Percentiles rank a stretch among this genome's conserved stretches.
phyloP scores from a whole-genome alignment of 1,284 basidiomycete genomes.

The Malassezia equina region DNA sequence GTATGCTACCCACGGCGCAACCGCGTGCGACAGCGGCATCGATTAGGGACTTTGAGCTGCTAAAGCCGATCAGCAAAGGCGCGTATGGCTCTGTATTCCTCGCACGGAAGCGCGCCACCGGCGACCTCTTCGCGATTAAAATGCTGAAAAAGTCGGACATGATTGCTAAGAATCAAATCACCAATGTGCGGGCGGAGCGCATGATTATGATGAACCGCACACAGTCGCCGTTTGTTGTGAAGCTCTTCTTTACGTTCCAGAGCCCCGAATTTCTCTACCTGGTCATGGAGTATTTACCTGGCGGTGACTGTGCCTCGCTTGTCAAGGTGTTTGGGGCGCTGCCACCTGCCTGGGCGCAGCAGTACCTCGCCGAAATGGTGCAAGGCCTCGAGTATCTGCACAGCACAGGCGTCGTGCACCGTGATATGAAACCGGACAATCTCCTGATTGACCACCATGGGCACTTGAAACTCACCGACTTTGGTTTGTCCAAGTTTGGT shows the following conservation, averaged over 20 bases:
- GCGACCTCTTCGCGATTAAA: constrained; percentile 98
- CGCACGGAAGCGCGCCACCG: constrained; percentile 92
- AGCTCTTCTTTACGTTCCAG: constrained; percentile 52
- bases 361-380: constrained; percentile 91
- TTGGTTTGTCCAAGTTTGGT: constrained; percentile 92
- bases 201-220: constrained; percentile 99
- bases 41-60: constrained; percentile 97
- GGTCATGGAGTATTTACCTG: constrained; percentile 56
- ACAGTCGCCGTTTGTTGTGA: constrained; percentile 76
- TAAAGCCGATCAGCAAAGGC: constrained; percentile 98
- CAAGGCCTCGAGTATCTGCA: constrained; percentile 92
- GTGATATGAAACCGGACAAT: constrained; percentile 97
- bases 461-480: constrained; percentile 93
- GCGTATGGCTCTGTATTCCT: constrained; percentile 94
- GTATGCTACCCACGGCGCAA: constrained; percentile 67
- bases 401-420: constrained; percentile 85
- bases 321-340: constrained; percentile 89
- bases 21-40: constrained; percentile 71
- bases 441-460: constrained; percentile 89
- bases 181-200: constrained; percentile 97
- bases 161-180: constrained; percentile 99
- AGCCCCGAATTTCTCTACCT: constrained; percentile 50
- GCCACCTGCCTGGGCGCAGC: constrained; percentile 90
- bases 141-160: constrained; percentile 98
- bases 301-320: constrained; percentile 90